Evolutionary conservation across 129 eudicot genomes (phyloP).

Genomic region (Flaveria sonorensis): DNA sequence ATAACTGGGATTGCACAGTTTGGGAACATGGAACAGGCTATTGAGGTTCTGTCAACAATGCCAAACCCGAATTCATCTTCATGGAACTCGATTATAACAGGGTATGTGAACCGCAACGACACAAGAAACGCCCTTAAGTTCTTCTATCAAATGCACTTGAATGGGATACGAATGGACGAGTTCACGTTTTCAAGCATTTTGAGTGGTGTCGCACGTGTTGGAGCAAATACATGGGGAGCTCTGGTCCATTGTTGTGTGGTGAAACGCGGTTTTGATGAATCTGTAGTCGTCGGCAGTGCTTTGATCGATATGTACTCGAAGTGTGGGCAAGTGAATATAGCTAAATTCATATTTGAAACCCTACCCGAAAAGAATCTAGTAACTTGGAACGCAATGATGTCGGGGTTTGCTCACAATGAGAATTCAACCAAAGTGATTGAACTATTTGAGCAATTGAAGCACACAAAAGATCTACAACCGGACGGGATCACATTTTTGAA

Average conservation of each 20-base stretch:
- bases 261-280: slow-evolving; percentile 46
- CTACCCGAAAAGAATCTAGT: slow-evolving; percentile 59
- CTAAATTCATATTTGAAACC: slow-evolving; percentile 45
- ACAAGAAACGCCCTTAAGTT: slow-evolving; percentile 52
- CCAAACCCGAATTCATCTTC: slow-evolving; percentile 78
- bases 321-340: slow-evolving; percentile 57
- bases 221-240: slow-evolving; percentile 57
- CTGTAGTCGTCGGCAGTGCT: slow-evolving; percentile 70
- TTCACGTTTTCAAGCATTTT: slow-evolving; percentile 77
- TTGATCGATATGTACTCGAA: slow-evolving; percentile 77
- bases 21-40: slow-evolving; percentile 69
- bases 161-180: slow-evolving; percentile 53
- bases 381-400: slow-evolving; percentile 70
- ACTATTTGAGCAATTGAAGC: slow-evolving; percentile 50
- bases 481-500: slow-evolving; percentile 75
- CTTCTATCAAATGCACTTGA: slow-evolving; percentile 55
- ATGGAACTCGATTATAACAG: slow-evolving; percentile 75
- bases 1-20: slow-evolving; percentile 72
- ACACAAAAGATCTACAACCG: slow-evolving; percentile 44
- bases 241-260: slow-evolving; percentile 60
- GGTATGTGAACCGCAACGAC: slow-evolving; percentile 58
- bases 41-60: slow-evolving; percentile 44
- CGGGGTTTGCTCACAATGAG: slow-evolving; percentile 80
- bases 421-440: slow-evolving; percentile 48
- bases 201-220: slow-evolving; percentile 61